These are phyloP conservation scores for Heterobasidion irregulare DNA, from an alignment of 1,284 basidiomycete species.

Conservation along the genomic window DNA sequence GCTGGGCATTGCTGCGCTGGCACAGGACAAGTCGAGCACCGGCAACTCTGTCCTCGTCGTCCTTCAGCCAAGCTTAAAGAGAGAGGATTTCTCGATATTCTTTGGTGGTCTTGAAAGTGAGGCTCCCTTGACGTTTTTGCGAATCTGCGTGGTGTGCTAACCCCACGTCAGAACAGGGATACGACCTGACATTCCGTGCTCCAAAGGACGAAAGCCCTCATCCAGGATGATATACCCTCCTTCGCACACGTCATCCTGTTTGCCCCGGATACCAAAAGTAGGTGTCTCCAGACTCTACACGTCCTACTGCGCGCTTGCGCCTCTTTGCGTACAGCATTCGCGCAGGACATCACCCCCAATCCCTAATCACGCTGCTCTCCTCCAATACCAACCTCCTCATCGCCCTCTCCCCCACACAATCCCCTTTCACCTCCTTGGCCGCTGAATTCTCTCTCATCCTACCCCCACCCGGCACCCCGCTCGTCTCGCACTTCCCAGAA, in stretches of 20 bases:
- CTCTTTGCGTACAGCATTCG: constrained; percentile 39
- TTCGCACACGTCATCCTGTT: constrained; percentile 84
- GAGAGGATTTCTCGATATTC: constrained; percentile 72
- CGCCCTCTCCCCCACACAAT: constrained; percentile 69
- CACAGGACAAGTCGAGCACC: constrained; percentile 63
- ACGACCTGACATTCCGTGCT: constrained; percentile 75
- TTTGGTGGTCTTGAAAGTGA: constrained; percentile 72
- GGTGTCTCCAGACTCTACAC: constrained; percentile 13
- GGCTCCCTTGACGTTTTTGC: constrained; percentile 9
- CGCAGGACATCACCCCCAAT: constrained; percentile 75
- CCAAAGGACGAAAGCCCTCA: constrained; percentile 64
- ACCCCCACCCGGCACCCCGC: constrained; percentile 64
- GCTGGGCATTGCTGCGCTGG: neutral
- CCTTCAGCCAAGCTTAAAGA: constrained; percentile 60
- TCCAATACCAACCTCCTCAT: constrained; percentile 80
- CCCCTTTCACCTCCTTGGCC: constrained; percentile 62
- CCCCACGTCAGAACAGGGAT: constrained; percentile 54
- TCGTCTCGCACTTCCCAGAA: constrained; percentile 70
- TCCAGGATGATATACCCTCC: constrained; percentile 62
- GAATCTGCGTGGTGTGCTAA: neutral
- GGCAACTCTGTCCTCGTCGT: constrained; percentile 82
- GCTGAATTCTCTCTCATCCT: constrained; percentile 72
- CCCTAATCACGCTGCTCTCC: constrained; percentile 66
- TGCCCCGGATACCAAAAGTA: constrained; percentile 77
- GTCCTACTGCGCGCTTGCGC: neutral